Conservation (phyloP, 768 basidiomycete species). For the Xanthoconium stramineum region DNA sequence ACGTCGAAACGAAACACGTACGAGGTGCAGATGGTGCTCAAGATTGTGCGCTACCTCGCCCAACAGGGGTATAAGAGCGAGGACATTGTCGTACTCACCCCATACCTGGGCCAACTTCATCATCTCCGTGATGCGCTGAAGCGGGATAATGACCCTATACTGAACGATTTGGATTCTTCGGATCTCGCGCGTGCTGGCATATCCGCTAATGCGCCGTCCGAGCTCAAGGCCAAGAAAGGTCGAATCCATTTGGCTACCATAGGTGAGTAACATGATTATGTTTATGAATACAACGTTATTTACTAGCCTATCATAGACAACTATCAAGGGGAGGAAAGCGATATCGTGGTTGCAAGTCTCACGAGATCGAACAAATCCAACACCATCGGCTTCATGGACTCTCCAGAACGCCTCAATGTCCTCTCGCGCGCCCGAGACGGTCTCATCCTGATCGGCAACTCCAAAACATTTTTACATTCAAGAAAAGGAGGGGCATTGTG, state of each 20-base stretch:
- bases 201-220: slow-evolving; percentile 35
- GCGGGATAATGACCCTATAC: slow-evolving; percentile 50
- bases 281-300: no score
- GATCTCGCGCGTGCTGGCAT: slow-evolving; percentile 61
- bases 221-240: slow-evolving; percentile 36
- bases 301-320: slow-evolving; percentile 46
- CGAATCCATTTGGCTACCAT: slow-evolving; percentile 61
- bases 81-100: slow-evolving; percentile 62
- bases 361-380: slow-evolving; percentile 52
- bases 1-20: slow-evolving; percentile 60
- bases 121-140: slow-evolving; percentile 46
- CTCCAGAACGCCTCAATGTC: slow-evolving; percentile 69
- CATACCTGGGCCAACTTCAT: slow-evolving; percentile 63
- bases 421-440: slow-evolving; percentile 66
- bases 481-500: slow-evolving; percentile 52
- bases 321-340: slow-evolving; percentile 74
- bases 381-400: slow-evolving; percentile 70
- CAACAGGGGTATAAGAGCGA: slow-evolving; percentile 68
- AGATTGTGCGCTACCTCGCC: slow-evolving; percentile 59
- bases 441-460: slow-evolving; percentile 64
- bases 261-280: slow-evolving; percentile 36
- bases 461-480: slow-evolving; percentile 52
- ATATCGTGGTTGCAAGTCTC: slow-evolving; percentile 61
- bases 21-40: slow-evolving; percentile 63
- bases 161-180: slow-evolving; percentile 59